Base-by-base conservation (phyloP, 2,329 filamentous ascomycete genomes). In the Paraphoma sp. region DNA sequence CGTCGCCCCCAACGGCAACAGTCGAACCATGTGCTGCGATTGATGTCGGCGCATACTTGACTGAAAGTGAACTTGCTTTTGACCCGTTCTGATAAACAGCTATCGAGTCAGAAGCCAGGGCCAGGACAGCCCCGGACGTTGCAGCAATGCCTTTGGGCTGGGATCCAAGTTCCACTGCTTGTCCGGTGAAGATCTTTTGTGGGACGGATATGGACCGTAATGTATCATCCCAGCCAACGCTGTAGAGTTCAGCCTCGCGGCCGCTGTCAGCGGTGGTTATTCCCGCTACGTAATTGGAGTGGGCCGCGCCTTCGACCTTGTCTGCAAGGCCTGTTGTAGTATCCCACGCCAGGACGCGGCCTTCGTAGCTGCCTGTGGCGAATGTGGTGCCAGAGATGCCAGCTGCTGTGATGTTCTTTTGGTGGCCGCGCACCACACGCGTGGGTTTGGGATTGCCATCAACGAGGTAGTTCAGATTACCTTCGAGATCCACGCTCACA, bases 141-240 rank as follows among this genome's bases (percentile, higher is more conserved):
- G 87, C 83, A 29, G 83, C 81, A 6, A 93, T 80, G 38, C 88
- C 90, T 76, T 90, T 94, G 2, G 95, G 95, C 71, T 98, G 95
- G 16, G 88, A 89, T 2, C 86, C 82, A 17, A 96, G 84, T 71
- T 90, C 89, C 31, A 84, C 79, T 1, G 86, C 82, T 48, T 84
- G 83, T 53, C 90, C 92, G 6, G 88, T 83, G 75, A 96, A 97
- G 0, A 88, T 91, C 69, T 87, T 89, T 50, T 89, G 86, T 0
- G 87, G 84, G 56, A 89, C 84, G 63, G 96, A 93, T 36, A 96
- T 84, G 43, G 86, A 89, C 60, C 93, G 89, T 36, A 98, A 82
- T 1, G 89, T 92, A 75, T 99, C 95, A 72, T 99, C 95, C 95
- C 94, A 99, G 61, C 89, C 93, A 51, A 94, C 90, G 69, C 89